These are phyloP conservation scores for Sporisorium sorghi DNA, from an alignment of 1,284 basidiomycete species.

Conservation along the genomic window DNA sequence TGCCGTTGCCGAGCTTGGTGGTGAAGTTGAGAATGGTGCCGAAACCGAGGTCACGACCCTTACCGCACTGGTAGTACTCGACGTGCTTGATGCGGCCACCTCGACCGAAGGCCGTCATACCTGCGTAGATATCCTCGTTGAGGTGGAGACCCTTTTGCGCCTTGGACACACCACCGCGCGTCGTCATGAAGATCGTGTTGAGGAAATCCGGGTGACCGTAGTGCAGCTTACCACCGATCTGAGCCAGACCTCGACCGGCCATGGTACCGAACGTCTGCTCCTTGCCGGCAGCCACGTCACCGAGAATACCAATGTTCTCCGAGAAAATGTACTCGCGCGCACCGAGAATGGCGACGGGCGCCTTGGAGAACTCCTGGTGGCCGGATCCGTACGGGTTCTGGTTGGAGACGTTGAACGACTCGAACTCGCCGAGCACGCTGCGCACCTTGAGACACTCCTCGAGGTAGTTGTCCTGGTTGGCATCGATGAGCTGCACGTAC, in stretches of 20 bases:
- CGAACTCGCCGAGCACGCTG: conserved; percentile 97
- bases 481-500: conserved; percentile 98
- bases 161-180: conserved; percentile 97
- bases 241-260: conserved; percentile 91
- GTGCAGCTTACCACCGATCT: conserved; percentile 97
- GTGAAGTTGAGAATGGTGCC: conserved; percentile 99
- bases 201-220: conserved; percentile 99
- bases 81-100: conserved; percentile 98
- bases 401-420: conserved; percentile 86
- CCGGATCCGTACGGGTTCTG: conserved; percentile 90
- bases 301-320: conserved; percentile 98
- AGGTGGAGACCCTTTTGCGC: conserved; percentile 98
- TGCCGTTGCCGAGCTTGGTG: conserved; percentile 99
- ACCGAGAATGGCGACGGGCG: conserved; percentile 96
- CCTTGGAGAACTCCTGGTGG: conserved; percentile 76
- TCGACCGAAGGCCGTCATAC: conserved; percentile 97
- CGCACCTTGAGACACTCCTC: conserved; percentile 99
- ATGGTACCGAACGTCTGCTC: conserved; percentile 99
- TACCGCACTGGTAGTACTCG: conserved; percentile 96
- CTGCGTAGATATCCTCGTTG: conserved; percentile 99
- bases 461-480: conserved; percentile 99
- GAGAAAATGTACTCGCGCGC: conserved; percentile 99
- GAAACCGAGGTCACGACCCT: conserved; percentile 98
- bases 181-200: conserved; percentile 97
- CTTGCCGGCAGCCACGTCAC: conserved; percentile 97